Evolutionary conservation across 2,329 filamentous ascomycete genomes (phyloP), one percentile per base, ranked within the genome.

Genomic region (Cadophora sp.): DNA sequence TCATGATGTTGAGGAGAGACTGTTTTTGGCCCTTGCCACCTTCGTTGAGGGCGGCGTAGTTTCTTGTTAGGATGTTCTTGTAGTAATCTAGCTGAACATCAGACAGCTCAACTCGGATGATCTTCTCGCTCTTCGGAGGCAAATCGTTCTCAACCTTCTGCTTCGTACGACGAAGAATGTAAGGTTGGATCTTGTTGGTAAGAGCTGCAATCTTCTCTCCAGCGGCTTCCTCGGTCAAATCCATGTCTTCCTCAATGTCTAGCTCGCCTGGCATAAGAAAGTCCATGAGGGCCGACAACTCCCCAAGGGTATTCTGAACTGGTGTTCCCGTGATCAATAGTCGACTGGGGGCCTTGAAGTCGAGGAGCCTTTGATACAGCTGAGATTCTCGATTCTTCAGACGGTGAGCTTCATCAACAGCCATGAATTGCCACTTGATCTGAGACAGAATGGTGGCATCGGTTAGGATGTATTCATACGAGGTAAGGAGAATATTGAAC

Each of bases 61-160:
- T 99, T 75, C 95, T 90, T 0, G 96, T 98, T 27, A 99, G 84
- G 67, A 99, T 98, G 76, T 98, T 98, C 81, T 98, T 98, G 83
- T 99, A 99, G 79, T 97, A 98, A 71, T 99, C 95, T 11, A 98
- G 84, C 77, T 99, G 96, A 33, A 98, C 90, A 79, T 99, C 96
- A 0, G 96, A 97, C 60, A 99, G 84, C 79, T 98, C 96, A 48
- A 99, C 96, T 65, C 96, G 93, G 77, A 99, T 97, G 72, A 99
- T 99, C 83, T 98, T 99, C 79, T 99, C 96, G 0, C 93, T 97
- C 83, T 99, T 99, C 0, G 95, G 94, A 14, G 96, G 96, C 30
- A 99, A 83, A 73, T 99, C 96, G 24, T 94, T 97, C 78, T 98
- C 96, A 8, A 99, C 96, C 65, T 96, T 97, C 77, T 97, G 93